Base-by-base conservation (phyloP, 2,329 filamentous ascomycete species). In the Mycosphaerella arachidis region DNA sequence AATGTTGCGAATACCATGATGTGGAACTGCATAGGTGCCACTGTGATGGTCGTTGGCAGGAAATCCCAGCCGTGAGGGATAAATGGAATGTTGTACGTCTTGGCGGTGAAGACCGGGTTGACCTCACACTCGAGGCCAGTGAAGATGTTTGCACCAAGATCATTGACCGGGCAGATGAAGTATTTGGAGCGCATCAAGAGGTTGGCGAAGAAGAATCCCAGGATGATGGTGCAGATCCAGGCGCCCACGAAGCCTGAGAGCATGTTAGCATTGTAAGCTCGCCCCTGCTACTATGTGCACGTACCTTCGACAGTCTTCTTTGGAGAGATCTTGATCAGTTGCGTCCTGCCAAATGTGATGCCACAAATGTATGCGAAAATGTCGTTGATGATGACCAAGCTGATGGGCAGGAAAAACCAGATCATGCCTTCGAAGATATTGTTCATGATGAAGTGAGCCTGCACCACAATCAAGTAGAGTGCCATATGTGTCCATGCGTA, bases 401-500 rank as follows among this genome's bases (percentile, higher is more conserved):
- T 88, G 7, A 91, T 92, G 7, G 94, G 94, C 48, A 99, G 79
- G 83, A 97, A 97, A 82, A 99, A 97, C 94, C 94, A 99, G 74
- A 99, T 96, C 90, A 99, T 92, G 79, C 94, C 94, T 79, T 99
- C 94, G 70, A 99, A 95, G 66, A 99, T 89, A 77, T 99, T 99
- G 83, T 99, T 99, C 91, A 99, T 97, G 79, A 97, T 91, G 76
- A 99, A 99, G 75, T 99, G 94, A 13, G 94, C 92, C 77, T 99
- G 92, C 6, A 96, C 92, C 43, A 97, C 93, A 70, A 99, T 97
- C 71, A 99, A 82, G 80, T 96, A 97, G 20, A 99, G 85, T 5
- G 95, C 94, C 92, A 99, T 97, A 76, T 99, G 94, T 13, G 94
- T 97, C 94, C 94, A 99, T 56, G 92, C 94, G 72, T 97, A 99